These are phyloP conservation scores for Haplographium delicatum DNA, from an alignment of 495 filamentous ascomycete species.

Conservation along the genomic window DNA sequence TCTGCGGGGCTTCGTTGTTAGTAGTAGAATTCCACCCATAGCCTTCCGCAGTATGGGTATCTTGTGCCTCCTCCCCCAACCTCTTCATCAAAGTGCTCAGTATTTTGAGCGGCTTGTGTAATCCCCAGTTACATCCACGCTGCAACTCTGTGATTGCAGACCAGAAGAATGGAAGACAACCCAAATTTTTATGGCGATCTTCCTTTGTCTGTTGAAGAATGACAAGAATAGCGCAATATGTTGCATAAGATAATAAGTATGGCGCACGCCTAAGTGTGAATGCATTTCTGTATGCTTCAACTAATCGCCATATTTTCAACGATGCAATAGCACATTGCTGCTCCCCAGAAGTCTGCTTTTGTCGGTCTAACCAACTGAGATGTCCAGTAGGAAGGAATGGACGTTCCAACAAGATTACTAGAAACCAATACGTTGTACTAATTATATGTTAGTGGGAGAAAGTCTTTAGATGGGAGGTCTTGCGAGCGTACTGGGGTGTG, in stretches of 20 bases:
- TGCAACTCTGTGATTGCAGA: background rate
- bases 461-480: background rate
- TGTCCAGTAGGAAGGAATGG: slow-evolving; percentile 23
- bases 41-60: background rate
- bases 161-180: background rate
- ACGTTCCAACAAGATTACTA: slow-evolving; percentile 23
- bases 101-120: background rate
- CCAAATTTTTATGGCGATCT: background rate
- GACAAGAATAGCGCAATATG: slow-evolving; percentile 33
- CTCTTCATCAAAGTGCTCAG: background rate
- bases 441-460: slow-evolving; percentile 3
- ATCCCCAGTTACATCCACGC: background rate
- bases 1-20: background rate
- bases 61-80: background rate
- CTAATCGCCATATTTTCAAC: slow-evolving; percentile 16
- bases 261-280: slow-evolving; percentile 31
- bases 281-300: slow-evolving; percentile 25
- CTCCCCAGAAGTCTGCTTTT: slow-evolving; percentile 23
- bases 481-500: slow-evolving; percentile 15
- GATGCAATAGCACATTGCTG: slow-evolving; percentile 26
- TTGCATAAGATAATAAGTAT: slow-evolving; percentile 38
- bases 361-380: slow-evolving; percentile 20
- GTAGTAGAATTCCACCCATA: background rate
- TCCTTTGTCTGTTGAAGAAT: slow-evolving; percentile 23
- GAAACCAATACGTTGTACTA: slow-evolving; percentile 9